These are phyloP conservation scores for Diaporthe humulicola DNA, from an alignment of 2,329 filamentous ascomycete species.

Conservation along the genomic window DNA sequence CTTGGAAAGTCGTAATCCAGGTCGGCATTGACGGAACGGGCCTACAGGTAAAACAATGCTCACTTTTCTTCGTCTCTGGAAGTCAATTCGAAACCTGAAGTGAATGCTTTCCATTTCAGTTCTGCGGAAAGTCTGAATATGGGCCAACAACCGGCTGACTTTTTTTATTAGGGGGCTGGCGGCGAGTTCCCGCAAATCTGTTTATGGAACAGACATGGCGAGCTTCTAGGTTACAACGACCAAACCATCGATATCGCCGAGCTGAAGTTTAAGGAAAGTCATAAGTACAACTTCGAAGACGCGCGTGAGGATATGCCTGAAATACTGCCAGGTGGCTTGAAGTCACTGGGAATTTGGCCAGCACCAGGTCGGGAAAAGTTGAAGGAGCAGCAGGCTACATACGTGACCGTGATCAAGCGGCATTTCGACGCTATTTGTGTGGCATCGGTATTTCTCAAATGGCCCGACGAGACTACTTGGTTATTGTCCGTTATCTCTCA, in stretches of 20 bases:
- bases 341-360: neutral
- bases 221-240: neutral
- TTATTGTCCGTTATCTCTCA: neutral
- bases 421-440: constrained; percentile 26
- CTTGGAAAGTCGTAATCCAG: neutral
- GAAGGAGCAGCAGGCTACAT: neutral
- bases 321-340: neutral
- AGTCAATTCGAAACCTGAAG: neutral
- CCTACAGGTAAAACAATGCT: neutral
- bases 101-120: neutral
- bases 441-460: neutral
- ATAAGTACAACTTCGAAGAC: neutral
- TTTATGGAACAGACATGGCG: constrained; percentile 15
- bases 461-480: neutral
- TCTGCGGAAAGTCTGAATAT: neutral
- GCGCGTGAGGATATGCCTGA: constrained; percentile 1
- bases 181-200: constrained; percentile 6
- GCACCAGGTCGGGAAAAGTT: neutral
- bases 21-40: neutral
- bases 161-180: neutral
- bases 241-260: neutral
- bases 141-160: neutral
- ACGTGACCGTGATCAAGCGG: constrained; percentile 21
- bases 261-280: neutral
- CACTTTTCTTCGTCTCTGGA: neutral